A percentile compares a stretch with the other conserved stretches of the same genome.
Conservation (phyloP, 495 filamentous ascomycete genomes). For the Geoglossum glabrum region DNA sequence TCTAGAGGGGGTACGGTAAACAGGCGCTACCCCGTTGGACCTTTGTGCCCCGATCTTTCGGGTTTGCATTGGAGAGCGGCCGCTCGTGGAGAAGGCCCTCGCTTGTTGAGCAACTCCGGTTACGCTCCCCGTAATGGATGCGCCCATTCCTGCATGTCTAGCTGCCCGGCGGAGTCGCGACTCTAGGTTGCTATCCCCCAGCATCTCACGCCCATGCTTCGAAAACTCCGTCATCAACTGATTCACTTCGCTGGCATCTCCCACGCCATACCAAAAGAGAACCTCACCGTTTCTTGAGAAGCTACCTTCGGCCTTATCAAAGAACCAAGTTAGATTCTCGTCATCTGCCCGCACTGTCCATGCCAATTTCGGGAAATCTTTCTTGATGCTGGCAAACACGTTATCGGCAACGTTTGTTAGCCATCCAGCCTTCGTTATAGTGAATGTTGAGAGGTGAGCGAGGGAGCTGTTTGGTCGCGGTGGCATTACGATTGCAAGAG, state of each 20-base stretch:
- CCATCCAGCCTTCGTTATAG: conserved; percentile 91
- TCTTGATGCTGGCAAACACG: conserved; percentile 80
- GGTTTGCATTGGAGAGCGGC: not conserved
- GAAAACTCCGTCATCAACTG: conserved; percentile 77
- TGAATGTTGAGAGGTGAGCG: conserved; percentile 79
- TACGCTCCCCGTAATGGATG: not conserved
- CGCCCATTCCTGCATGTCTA: not conserved
- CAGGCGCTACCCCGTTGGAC: not conserved
- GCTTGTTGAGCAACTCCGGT: conserved; percentile 1
- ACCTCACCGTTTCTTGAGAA: conserved; percentile 68
- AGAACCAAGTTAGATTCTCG: conserved; percentile 97
- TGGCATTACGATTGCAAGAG: conserved; percentile 78
- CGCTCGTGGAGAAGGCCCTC: not conserved
- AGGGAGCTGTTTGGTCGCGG: conserved; percentile 30
- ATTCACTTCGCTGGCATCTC: conserved; percentile 66
- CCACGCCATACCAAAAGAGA: conserved; percentile 92
- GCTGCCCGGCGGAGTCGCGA: conserved; percentile 62
- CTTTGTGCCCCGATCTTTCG: not conserved
- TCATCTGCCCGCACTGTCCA: conserved; percentile 97
- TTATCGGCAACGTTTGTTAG: conserved; percentile 94
- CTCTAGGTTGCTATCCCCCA: conserved; percentile 80
- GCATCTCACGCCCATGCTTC: conserved; percentile 65
- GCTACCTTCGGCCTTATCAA: conserved; percentile 89
- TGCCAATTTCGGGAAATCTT: conserved; percentile 74
- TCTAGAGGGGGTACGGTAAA: conserved; percentile 11